Evolutionary conservation across 352 stramenopile genomes (phyloP).

Genomic region (Phytophthora megakarya): DNA sequence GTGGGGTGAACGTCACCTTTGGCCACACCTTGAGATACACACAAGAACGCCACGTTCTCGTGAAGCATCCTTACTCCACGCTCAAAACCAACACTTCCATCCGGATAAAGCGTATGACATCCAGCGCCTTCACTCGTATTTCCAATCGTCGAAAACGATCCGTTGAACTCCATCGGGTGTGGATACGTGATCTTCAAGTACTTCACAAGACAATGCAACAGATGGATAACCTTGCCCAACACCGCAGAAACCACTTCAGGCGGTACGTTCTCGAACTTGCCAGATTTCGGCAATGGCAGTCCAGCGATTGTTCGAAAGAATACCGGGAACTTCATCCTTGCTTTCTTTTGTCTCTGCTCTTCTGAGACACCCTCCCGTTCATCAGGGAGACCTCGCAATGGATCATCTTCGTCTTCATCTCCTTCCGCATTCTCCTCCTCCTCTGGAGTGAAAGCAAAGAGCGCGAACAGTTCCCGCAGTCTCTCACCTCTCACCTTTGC

Average conservation of each 20-base stretch:
- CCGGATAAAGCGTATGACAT: constrained; percentile 85
- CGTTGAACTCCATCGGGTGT: constrained; percentile 86
- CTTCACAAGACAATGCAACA: constrained; percentile 72
- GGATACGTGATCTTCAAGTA: constrained; percentile 74
- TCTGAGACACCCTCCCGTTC: constrained; percentile 23
- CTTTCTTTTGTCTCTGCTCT: constrained; percentile 22
- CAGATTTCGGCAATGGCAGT: constrained; percentile 74
- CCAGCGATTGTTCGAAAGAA: constrained; percentile 73
- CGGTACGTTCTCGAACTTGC: constrained; percentile 70
- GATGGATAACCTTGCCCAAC: constrained; percentile 76
- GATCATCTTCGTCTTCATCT: constrained; percentile 29
- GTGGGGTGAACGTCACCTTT: constrained; percentile 44
- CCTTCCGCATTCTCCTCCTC: constrained; percentile 14
- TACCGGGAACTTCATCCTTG: constrained; percentile 16
- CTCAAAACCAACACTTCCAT: constrained; percentile 78
- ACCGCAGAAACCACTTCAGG: constrained; percentile 75
- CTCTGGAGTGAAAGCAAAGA: constrained; percentile 52
- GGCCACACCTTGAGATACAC: constrained; percentile 50
- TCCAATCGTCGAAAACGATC: constrained; percentile 88
- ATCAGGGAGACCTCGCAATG: constrained; percentile 31
- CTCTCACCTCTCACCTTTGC: constrained; percentile 66
- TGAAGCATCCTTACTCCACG: constrained; percentile 75
- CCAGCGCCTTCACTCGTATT: constrained; percentile 76
- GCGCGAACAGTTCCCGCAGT: constrained; percentile 68
- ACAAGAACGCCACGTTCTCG: constrained; percentile 76